Conservation (phyloP, 2,329 filamentous ascomycete genomes). For the Colletotrichum spaethianum region DNA sequence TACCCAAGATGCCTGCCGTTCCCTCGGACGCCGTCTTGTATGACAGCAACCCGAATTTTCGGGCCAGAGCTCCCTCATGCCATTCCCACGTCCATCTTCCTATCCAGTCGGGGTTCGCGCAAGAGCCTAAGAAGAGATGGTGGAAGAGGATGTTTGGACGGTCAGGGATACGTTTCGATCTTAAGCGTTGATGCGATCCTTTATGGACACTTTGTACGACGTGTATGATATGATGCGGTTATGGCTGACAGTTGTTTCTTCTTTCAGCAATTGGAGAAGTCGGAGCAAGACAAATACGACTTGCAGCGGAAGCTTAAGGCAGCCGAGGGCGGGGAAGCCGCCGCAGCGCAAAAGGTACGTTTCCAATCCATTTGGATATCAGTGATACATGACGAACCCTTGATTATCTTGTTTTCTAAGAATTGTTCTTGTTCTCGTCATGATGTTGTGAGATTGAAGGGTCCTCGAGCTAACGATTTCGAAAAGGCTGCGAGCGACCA, state of each 20-base stretch:
- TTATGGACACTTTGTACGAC: not conserved
- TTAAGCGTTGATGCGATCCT: conserved; percentile 7
- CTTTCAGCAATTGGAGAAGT: conserved; percentile 70
- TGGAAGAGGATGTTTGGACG: conserved; percentile 15
- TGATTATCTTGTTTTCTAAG: not conserved
- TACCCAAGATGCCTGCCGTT: not conserved
- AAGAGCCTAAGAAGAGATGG: conserved; percentile 14
- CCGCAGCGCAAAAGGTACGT: conserved; percentile 68
- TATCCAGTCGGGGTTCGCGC: not conserved
- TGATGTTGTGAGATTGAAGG: not conserved
- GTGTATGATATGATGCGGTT: not conserved
- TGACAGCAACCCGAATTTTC: conserved; percentile 27
- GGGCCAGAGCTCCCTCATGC: conserved; percentile 7
- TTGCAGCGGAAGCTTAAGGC: conserved; percentile 69
- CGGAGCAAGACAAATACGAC: conserved; percentile 70
- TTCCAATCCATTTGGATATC: not conserved
- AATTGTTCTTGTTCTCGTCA: not conserved
- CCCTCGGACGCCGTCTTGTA: conserved; percentile 25
- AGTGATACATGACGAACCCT: not conserved
- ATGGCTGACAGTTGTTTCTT: conserved; percentile 44
- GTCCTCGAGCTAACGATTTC: not conserved
- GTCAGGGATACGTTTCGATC: not conserved
- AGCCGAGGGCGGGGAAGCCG: conserved; percentile 63
- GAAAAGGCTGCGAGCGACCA: conserved; percentile 65
- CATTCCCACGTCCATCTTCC: conserved; percentile 4